Base-by-base conservation (phyloP, 768 basidiomycete genomes). In the Suillus subluteus region DNA sequence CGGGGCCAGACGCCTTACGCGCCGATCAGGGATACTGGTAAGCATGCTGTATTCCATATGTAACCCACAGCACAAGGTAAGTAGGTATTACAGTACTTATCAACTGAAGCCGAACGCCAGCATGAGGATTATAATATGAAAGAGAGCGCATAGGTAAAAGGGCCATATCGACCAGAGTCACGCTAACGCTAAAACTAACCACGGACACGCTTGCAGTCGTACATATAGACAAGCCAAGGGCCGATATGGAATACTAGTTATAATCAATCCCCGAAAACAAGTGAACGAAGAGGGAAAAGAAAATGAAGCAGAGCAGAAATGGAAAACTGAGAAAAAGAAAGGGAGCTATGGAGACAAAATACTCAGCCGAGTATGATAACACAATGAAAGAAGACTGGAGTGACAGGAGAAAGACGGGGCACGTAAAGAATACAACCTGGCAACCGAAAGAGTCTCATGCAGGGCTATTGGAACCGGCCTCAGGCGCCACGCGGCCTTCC, bases 211-310 rank as follows among this genome's bases (percentile, higher is more conserved):
- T 59, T 38, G 38, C 55, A 64, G 58, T 37, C 55, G 59, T 77
- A 75, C 74, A 75, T 77, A 63, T 75, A 77, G 73, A 75, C 74
- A 65, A 70, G 70, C 41, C 26, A 68, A 65, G 48, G 65, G 68
- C 65, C 65, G 66, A 52, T 63, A 52, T 72, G 75, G 70, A 74
- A 69, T 77, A 75, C 74, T 73, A 50, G 35, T 46, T 48, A 69
- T 66, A 61, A 62, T 56, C 26, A 38, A 66, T 66, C 66, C 75
- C 67, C 69, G 50, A 61, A 41, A 55, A 30, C 40, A 30, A 44
- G 30, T 46, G 65, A 48, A 62, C 69, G 35, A 35, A 65, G 63
- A 44, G 54, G n/a, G 23, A 30, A 64, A 67, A 41, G 58, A 56
- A 18, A 52, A 58, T 30, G 9, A 55, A 21, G 54, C 54, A 55